Evolutionary conservation across 345 rosid genomes (phyloP), one percentile per base, ranked within the genome.

Genomic region (Capsella bursapastoris): DNA sequence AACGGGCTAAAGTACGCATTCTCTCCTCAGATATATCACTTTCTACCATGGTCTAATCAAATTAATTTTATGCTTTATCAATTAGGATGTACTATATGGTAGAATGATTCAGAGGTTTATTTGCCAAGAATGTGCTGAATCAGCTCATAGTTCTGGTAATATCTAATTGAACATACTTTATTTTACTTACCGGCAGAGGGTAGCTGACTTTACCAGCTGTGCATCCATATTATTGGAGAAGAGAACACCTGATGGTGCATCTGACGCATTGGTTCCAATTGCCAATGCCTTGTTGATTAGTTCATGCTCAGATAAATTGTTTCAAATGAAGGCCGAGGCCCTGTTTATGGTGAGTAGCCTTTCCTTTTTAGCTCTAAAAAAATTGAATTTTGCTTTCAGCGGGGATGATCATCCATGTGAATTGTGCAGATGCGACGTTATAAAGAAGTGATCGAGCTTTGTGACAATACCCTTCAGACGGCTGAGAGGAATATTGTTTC

Each of bases 311-410:
- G 99, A 95, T 72, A 87, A 81, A 74, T 72, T 95, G 62, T 85
- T 95, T 75, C 87, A 85, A 84, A 82, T 91, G 89, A 95, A 95
- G 83, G 96, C 88, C 4, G 92, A 90, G 70, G 86, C 87, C 53
- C 71, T 87, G 38, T 81, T 67, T 65, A 64, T 82, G 93, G 99
- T 92, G 40, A 78, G 85, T 77, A 35, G 43, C 79, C 55, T 66
- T 68, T 61, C 41, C 57, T 61, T 61, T 47, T 60, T 53, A 66
- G 6, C 28, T 73, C 28, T 57, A 27, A 41, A 18, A 18, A 45
- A 22, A 3, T 40, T 67, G 6, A 27, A 52, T 11, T 35, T 55
- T 68, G 15, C 47, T 45, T 60, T 52, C 37, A 37, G 49, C 37
- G 35, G 51, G 22, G 65, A 35, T 60, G 47, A 71, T 37, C 16